Evolutionary conservation across 2,329 filamentous ascomycete species (phyloP).

Genomic region (Ophiostoma perfectum): DNA sequence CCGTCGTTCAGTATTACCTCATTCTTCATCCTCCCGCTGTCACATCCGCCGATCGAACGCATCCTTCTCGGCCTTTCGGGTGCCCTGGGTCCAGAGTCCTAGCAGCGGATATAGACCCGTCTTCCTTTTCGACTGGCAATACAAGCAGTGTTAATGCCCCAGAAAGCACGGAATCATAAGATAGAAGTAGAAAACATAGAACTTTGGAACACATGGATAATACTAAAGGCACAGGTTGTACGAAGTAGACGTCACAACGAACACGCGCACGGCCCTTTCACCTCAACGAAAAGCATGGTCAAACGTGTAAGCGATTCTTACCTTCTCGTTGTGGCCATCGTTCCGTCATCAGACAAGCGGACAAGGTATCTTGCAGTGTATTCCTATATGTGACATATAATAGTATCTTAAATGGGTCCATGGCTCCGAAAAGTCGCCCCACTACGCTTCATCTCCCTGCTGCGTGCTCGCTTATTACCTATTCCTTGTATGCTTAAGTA

Average conservation of each 20-base stretch:
- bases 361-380: not conserved
- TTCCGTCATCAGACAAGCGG: not conserved
- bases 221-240: no score
- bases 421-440: not conserved
- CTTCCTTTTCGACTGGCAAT: not conserved
- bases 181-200: no score
- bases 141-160: not conserved
- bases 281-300: not conserved
- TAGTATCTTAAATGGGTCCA: not conserved
- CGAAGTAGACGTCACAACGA: no score
- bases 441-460: not conserved
- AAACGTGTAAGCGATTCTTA: not conserved
- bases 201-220: no score
- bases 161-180: not conserved
- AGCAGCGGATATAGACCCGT: not conserved
- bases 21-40: conserved; percentile 4
- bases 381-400: no score
- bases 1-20: not conserved
- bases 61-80: not conserved
- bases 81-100: no score
- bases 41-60: not conserved
- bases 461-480: not conserved
- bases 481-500: not conserved
- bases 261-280: not conserved
- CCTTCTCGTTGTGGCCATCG: conserved; percentile 2